These are phyloP conservation scores for Cyphellophora attinorum DNA, from an alignment of 2,329 filamentous ascomycete genomes.

Conservation along the genomic window DNA sequence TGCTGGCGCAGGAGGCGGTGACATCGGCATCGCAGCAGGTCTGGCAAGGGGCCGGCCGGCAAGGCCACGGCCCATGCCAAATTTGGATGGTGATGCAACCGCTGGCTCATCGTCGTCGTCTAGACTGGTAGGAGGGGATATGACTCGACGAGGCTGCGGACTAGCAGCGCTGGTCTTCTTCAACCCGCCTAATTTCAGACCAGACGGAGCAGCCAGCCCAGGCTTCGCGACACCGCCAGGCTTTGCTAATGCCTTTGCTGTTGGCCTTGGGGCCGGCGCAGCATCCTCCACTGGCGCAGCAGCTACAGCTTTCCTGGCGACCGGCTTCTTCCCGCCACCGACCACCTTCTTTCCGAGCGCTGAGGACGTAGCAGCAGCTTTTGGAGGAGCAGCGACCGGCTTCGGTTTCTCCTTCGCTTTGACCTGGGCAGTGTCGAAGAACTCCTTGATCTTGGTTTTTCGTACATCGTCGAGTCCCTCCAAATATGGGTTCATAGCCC, in stretches of 20 bases:
- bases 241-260: slow-evolving; percentile 31
- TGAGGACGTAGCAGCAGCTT: slow-evolving; percentile 42
- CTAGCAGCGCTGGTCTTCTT: slow-evolving; percentile 31
- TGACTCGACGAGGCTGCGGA: slow-evolving; percentile 30
- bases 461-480: slow-evolving; percentile 92
- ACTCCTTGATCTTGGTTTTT: slow-evolving; percentile 94
- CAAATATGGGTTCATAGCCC: slow-evolving; percentile 85
- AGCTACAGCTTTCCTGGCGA: slow-evolving; percentile 39
- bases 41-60: slow-evolving; percentile 79
- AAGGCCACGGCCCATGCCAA: slow-evolving; percentile 61
- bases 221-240: slow-evolving; percentile 32
- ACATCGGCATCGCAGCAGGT: slow-evolving; percentile 46
- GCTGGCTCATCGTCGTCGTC: slow-evolving; percentile 34
- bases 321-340: slow-evolving; percentile 43
- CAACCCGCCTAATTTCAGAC: slow-evolving; percentile 31
- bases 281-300: slow-evolving; percentile 48
- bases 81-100: slow-evolving; percentile 43
- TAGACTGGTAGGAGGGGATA: slow-evolving; percentile 30
- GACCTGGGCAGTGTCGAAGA: slow-evolving; percentile 69
- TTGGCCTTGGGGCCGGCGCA: slow-evolving; percentile 32
- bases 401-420: slow-evolving; percentile 91
- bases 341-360: slow-evolving; percentile 43
- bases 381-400: slow-evolving; percentile 53
- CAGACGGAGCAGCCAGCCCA: slow-evolving; percentile 30
- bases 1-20: slow-evolving; percentile 47